These are phyloP conservation scores for Aspergillus ochraceoroseus DNA, from an alignment of 2,329 filamentous ascomycete species.

Conservation along the genomic window DNA sequence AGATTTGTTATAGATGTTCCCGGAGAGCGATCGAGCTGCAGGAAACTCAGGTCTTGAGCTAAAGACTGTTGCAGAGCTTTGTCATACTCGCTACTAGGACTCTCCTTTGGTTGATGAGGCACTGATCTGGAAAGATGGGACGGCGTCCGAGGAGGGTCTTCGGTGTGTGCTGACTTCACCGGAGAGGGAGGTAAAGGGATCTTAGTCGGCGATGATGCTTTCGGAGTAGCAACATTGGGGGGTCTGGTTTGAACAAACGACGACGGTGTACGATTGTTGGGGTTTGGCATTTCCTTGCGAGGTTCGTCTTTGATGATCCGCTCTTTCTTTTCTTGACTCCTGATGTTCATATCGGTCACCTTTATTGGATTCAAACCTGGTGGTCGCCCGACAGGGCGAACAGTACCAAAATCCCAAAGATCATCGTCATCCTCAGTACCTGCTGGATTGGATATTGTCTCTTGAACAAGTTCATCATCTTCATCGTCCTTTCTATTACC, in stretches of 20 bases:
- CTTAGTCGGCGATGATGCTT: slow-evolving; percentile 53
- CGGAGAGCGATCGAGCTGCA: slow-evolving; percentile 35
- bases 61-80: slow-evolving; percentile 41
- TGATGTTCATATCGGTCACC: slow-evolving; percentile 72
- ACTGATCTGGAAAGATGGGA: slow-evolving; percentile 44
- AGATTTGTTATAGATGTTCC: slow-evolving; percentile 17
- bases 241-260: slow-evolving; percentile 53
- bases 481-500: slow-evolving; percentile 64
- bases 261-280: slow-evolving; percentile 51
- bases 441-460: slow-evolving; percentile 36
- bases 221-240: slow-evolving; percentile 26
- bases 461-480: slow-evolving; percentile 52
- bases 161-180: slow-evolving; percentile 50
- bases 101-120: slow-evolving; percentile 30
- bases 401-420: slow-evolving; percentile 97
- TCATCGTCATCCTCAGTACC: slow-evolving; percentile 60
- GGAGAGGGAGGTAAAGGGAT: slow-evolving; percentile 59
- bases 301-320: slow-evolving; percentile 30
- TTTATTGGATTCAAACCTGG: slow-evolving; percentile 68
- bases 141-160: slow-evolving; percentile 48
- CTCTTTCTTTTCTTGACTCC: slow-evolving; percentile 47
- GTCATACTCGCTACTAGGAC: slow-evolving; percentile 41
- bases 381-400: slow-evolving; percentile 69
- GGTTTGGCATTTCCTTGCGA: slow-evolving; percentile 27
- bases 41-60: slow-evolving; percentile 40